Evolutionary conservation across 352 stramenopile genomes (phyloP).

Genomic region (Thraustochytrium aureum): DNA sequence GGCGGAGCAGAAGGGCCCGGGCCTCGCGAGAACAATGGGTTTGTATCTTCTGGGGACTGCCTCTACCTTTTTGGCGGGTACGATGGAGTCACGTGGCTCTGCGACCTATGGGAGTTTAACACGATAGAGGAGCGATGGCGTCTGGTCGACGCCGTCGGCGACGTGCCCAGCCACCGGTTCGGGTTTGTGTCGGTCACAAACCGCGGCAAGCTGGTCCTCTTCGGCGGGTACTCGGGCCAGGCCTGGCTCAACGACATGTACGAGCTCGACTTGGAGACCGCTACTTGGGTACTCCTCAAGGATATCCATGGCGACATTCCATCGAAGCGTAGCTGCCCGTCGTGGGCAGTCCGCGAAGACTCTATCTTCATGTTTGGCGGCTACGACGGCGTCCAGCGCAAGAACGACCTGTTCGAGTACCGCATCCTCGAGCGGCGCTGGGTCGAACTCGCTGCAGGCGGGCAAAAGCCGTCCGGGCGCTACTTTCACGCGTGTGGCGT

Average conservation of each 20-base stretch:
- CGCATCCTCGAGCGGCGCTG: conserved; percentile 13
- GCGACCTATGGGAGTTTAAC: conserved; percentile 53
- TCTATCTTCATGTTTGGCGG: conserved; percentile 62
- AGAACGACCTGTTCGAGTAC: conserved; percentile 72
- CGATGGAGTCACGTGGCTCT: conserved; percentile 55
- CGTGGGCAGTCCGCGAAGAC: conserved; percentile 59
- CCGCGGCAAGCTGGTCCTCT: conserved; percentile 66
- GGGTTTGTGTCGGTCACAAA: conserved; percentile 42
- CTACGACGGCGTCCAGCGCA: conserved; percentile 70
- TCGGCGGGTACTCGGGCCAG: conserved; percentile 69
- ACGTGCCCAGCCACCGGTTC: conserved; percentile 35
- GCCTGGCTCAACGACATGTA: conserved; percentile 72
- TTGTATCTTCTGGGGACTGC: conserved; percentile 52
- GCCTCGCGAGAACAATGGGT: conserved; percentile 51
- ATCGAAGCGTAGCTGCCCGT: conserved; percentile 65
- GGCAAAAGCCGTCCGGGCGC: conserved; percentile 62
- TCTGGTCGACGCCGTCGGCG: not conserved
- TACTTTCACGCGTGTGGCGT: conserved; percentile 74
- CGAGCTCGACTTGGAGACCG: conserved; percentile 67
- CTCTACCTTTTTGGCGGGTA: conserved; percentile 57
- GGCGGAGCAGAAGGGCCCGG: not conserved
- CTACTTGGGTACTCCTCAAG: conserved; percentile 63
- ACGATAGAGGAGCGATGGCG: conserved; percentile 4
- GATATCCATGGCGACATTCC: conserved; percentile 58
- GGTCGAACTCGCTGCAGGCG: conserved; percentile 63